phyloP scores from a whole-genome alignment of 768 basidiomycete genomes.

The Mycena polygramma region DNA sequence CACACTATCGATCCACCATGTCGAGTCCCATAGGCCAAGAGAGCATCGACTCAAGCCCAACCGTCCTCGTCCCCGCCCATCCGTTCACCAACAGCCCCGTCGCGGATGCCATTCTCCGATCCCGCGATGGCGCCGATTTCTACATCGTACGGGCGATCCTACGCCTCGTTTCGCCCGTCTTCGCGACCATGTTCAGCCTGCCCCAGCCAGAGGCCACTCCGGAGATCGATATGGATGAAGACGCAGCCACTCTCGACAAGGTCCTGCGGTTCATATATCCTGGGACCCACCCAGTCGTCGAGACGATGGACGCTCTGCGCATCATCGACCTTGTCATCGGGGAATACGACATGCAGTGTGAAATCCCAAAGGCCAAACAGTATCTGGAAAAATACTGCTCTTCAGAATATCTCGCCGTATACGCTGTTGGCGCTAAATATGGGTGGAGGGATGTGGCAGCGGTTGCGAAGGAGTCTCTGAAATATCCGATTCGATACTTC shows the following conservation, averaged over 20 bases:
- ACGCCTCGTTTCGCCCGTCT: slow-evolving; percentile 40
- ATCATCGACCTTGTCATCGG: slow-evolving; percentile 16
- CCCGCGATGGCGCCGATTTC: slow-evolving; percentile 39
- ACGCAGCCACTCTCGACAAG: neutral
- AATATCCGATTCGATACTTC: neutral
- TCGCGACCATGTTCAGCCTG: slow-evolving; percentile 40
- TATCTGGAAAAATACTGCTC: slow-evolving; percentile 8
- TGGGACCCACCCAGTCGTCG: neutral
- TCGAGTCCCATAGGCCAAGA: neutral
- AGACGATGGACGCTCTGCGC: slow-evolving; percentile 4
- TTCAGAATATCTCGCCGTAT: neutral
- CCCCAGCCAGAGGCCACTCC: slow-evolving; percentile 27
- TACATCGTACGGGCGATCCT: slow-evolving; percentile 37
- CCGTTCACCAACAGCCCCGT: slow-evolving; percentile 8
- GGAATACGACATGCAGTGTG: slow-evolving; percentile 24
- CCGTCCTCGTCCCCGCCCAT: neutral
- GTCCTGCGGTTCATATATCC: slow-evolving; percentile 25
- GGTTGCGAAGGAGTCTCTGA: slow-evolving; percentile 19
- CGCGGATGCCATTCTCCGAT: slow-evolving; percentile 38
- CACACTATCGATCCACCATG: slow-evolving; percentile 12
- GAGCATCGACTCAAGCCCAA: neutral
- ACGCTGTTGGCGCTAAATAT: slow-evolving; percentile 7
- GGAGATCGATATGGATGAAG: slow-evolving; percentile 1
- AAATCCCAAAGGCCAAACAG: neutral
- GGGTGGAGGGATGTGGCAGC: slow-evolving; percentile 13